Conservation (phyloP, 2,329 filamentous ascomycete species). For the Ramularia endophylla region DNA sequence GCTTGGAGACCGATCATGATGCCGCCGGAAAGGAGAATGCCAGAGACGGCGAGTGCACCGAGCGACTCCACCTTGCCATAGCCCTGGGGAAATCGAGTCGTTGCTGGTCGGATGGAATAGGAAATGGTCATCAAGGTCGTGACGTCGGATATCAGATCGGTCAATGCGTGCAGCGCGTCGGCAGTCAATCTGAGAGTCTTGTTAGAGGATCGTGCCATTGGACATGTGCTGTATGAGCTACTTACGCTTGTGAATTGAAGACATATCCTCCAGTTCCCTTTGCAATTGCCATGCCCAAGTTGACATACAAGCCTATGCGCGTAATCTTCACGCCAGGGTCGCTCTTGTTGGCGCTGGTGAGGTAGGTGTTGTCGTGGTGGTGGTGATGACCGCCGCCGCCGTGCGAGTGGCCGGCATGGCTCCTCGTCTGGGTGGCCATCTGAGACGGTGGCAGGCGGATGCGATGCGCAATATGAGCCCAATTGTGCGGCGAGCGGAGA, state of each 20-base stretch:
- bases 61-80: slow-evolving; percentile 98
- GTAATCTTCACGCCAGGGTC: slow-evolving; percentile 95
- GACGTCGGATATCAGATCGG: slow-evolving; percentile 90
- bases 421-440: slow-evolving; percentile 25
- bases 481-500: slow-evolving; percentile 26
- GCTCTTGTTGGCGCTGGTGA: slow-evolving; percentile 75
- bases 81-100: slow-evolving; percentile 75
- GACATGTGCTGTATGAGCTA: no score
- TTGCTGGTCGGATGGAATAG: slow-evolving; percentile 82
- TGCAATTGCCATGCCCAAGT: slow-evolving; percentile 86
- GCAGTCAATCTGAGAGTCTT: slow-evolving; percentile 39
- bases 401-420: slow-evolving; percentile 26
- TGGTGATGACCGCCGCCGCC: slow-evolving; percentile 58
- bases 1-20: slow-evolving; percentile 77
- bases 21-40: slow-evolving; percentile 82
- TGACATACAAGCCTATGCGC: slow-evolving; percentile 78
- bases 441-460: slow-evolving; percentile 13
- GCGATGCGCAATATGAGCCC: slow-evolving; percentile 29
- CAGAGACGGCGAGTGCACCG: slow-evolving; percentile 86
- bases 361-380: slow-evolving; percentile 78
- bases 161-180: slow-evolving; percentile 92
- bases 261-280: slow-evolving; percentile 89
- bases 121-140: slow-evolving; percentile 92
- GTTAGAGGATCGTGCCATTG: no score
- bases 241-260: slow-evolving; percentile 75